A percentile compares a stretch with the other conserved stretches of the same genome.
These are phyloP conservation scores for Plasmodium fragile DNA, from an alignment of 169 alveolate genomes.

Conservation along the genomic window DNA sequence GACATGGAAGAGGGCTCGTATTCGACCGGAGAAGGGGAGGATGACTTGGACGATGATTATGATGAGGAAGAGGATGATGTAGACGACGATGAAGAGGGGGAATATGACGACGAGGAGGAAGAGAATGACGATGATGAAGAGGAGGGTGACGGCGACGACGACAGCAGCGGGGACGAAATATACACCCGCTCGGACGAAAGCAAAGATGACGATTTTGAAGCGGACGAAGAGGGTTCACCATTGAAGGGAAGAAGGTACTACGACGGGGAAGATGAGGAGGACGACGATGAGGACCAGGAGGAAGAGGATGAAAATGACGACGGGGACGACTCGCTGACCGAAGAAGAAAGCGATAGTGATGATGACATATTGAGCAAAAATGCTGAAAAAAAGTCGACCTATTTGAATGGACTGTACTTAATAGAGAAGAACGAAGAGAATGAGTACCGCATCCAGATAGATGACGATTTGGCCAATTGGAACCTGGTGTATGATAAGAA, in stretches of 20 bases:
- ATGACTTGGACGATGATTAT: neutral
- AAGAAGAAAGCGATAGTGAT: constrained; percentile 32
- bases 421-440: constrained; percentile 49
- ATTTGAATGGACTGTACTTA: constrained; percentile 59
- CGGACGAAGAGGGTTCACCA: neutral
- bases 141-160: neutral
- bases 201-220: constrained; percentile 9
- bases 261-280: constrained; percentile 28
- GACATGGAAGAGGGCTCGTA: neutral
- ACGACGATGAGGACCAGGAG: constrained; percentile 1
- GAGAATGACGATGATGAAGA: neutral
- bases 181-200: neutral
- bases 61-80: neutral
- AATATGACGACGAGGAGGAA: neutral
- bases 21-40: neutral
- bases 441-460: constrained; percentile 24
- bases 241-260: neutral
- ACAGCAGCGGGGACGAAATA: neutral
- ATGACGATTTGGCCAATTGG: constrained; percentile 72
- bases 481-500: constrained; percentile 55
- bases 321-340: neutral
- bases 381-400: constrained; percentile 14
- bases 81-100: neutral
- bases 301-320: constrained; percentile 6
- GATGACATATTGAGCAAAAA: constrained; percentile 16